Base-by-base conservation (phyloP, 805 yeast species). In the Monosporozyma servazzii region DNA sequence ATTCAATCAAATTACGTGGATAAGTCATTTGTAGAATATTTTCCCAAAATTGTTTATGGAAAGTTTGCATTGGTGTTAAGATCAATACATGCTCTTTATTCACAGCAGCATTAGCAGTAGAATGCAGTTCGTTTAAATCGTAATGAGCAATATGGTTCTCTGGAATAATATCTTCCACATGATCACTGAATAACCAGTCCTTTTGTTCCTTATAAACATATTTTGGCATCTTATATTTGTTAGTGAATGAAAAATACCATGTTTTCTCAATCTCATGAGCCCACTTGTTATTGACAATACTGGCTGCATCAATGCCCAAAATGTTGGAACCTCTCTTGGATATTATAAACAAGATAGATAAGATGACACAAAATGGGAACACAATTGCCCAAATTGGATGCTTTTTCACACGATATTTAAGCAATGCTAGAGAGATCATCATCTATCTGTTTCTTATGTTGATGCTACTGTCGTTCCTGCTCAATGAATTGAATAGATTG, bases 61-160 rank as follows among this genome's bases (percentile, higher is more conserved):
- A 93, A 57, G 82, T 79, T 44, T 95, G 84, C 80, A 93, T 82
- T 37, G 99, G 99, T 1, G 97, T 82, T 64, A 93, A 75, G 52
- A 93, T 80, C 64, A 93, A 75, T 20, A 93, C 87, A 56, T 86
- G 84, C 65, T 93, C 97, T 60, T 78, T 79, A 67, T 88, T 85
- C 53, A 76, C 76, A 48, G 81, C 80, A 20, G 96, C 86, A 67
- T 80, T 76, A 29, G 86, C 75, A 3, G 90, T 79, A 3, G 91
- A 77, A 25, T 81, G 81, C 57, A 91, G 72, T 57, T 77, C 77
- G 71, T 93, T 91, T 73, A 93, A 76, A 68, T 91, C 88, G 64
- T 85, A 88, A 63, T 86, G 95, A 39, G 86, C 77, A 55, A 86
- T 84, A 64, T 86, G 93, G 60, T 85, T 84, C 59, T 80, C 75